Conservation (phyloP, 192 early-diverging fungal species). For the Coemansia biformis region DNA sequence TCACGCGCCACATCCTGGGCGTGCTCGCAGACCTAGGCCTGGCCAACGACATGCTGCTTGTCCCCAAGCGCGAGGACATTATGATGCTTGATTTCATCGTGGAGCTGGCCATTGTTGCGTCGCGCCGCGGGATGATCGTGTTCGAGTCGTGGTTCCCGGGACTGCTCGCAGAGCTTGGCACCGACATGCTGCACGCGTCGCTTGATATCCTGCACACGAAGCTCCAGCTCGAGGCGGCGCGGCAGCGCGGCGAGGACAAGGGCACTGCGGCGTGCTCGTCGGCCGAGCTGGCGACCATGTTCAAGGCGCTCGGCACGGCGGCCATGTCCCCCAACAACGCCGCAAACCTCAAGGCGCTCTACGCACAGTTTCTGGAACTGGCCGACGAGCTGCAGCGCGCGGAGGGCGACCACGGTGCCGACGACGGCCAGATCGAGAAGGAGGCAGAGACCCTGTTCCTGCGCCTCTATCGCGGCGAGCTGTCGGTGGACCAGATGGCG, state of each 20-base stretch:
- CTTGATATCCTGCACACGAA: slow-evolving; percentile 50
- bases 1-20: slow-evolving; percentile 33
- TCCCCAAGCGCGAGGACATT: slow-evolving; percentile 49
- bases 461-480: slow-evolving; percentile 49
- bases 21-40: slow-evolving; percentile 42
- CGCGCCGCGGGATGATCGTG: slow-evolving; percentile 44
- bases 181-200: slow-evolving; percentile 45
- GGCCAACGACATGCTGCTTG: slow-evolving; percentile 37
- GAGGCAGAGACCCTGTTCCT: slow-evolving; percentile 50
- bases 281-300: slow-evolving; percentile 41
- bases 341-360: slow-evolving; percentile 51
- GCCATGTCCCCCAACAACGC: slow-evolving; percentile 49
- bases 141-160: slow-evolving; percentile 51
- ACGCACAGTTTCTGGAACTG: slow-evolving; percentile 45
- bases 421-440: slow-evolving; percentile 46
- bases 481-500: slow-evolving; percentile 78
- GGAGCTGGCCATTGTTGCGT: slow-evolving; percentile 49
- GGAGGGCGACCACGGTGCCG: slow-evolving; percentile 32
- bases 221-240: slow-evolving; percentile 44
- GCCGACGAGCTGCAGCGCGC: slow-evolving; percentile 31
- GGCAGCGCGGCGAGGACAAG: slow-evolving; percentile 48
- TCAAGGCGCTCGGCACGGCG: slow-evolving; percentile 34
- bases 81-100: slow-evolving; percentile 51
- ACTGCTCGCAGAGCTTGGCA: slow-evolving; percentile 41
- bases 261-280: slow-evolving; percentile 28